A percentile compares a stretch with the other conserved stretches of the same genome.
phyloP scores from a whole-genome alignment of 2,329 filamentous ascomycete genomes.

The Pseudogymnoascus sp. region DNA sequence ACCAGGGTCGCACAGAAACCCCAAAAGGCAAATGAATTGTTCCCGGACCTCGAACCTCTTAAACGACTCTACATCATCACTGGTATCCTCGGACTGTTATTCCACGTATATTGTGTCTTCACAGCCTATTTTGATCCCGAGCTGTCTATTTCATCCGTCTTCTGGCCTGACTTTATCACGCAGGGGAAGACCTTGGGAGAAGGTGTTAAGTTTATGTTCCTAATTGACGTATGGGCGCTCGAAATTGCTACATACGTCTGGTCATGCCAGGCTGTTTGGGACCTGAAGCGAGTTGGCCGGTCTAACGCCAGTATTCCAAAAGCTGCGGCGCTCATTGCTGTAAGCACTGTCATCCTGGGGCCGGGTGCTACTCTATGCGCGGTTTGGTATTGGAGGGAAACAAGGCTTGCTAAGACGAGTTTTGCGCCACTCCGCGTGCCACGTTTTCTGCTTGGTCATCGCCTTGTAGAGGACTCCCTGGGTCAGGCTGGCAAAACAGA shows the following conservation, averaged over 20 bases:
- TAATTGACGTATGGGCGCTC: neutral
- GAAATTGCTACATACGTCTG: neutral
- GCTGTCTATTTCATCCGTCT: neutral
- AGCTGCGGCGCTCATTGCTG: neutral
- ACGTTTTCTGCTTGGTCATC: no score
- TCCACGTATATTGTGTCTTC: neutral
- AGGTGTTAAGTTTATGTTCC: neutral
- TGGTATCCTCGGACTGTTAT: neutral
- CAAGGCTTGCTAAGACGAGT: neutral
- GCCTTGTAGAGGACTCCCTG: no score
- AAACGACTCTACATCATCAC: neutral
- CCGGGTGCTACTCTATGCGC: conserved; percentile 7
- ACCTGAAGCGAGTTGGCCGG: conserved; percentile 2
- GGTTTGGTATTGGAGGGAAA: conserved; percentile 10
- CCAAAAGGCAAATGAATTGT: neutral
- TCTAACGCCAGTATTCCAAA: neutral
- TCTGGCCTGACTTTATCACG: neutral
- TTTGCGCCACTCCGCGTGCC: neutral
- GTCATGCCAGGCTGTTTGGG: conserved; percentile 2
- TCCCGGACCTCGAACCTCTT: neutral
- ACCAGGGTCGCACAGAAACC: neutral
- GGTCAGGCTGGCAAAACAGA: no score
- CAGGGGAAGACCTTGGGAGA: neutral
- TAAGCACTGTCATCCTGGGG: conserved; percentile 5
- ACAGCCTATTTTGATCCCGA: neutral